A percentile compares a stretch with the other conserved stretches of the same genome.
Conservation (phyloP, 2,329 filamentous ascomycete genomes). For the Colletotrichum orbiculare region DNA sequence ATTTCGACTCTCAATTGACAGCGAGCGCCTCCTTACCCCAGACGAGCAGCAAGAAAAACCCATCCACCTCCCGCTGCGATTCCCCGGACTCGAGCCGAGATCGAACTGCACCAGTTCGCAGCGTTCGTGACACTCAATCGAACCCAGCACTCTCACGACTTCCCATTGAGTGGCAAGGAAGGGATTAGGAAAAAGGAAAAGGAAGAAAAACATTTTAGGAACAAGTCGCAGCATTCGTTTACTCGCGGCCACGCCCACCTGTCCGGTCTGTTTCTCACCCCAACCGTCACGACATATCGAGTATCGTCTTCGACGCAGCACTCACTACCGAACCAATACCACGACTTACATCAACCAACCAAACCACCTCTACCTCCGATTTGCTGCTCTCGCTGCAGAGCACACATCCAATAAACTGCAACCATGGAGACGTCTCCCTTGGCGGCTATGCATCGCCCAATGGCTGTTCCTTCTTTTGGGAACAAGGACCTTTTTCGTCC, state of each 20-base stretch:
- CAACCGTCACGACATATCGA: conserved; percentile 43
- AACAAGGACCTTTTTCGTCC: conserved; percentile 63
- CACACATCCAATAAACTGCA: conserved; percentile 23
- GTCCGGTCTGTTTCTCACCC: conserved; percentile 36
- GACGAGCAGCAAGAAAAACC: too few species aligned
- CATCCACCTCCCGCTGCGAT: conserved; percentile 15
- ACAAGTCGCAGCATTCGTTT: conserved; percentile 48
- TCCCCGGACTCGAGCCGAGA: conserved; percentile 12
- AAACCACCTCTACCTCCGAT: conserved; percentile 1
- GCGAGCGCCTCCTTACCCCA: conserved; percentile 4
- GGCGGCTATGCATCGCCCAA: conserved; percentile 87
- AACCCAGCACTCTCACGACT: conserved; percentile 4
- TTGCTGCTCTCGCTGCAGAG: too few species aligned
- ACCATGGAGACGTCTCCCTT: conserved; percentile 92
- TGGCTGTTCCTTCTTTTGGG: conserved; percentile 70
- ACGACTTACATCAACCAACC: conserved; percentile 8
- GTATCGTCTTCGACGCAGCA: conserved; percentile 39
- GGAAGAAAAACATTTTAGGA: conserved; percentile 23
- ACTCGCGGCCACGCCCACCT: conserved; percentile 40
- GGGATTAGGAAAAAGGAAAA: conserved; percentile 10
- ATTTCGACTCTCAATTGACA: conserved; percentile 7
- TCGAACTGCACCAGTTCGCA: conserved; percentile 12
- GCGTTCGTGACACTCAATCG: conserved; percentile 16
- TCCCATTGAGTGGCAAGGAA: conserved; percentile 31
- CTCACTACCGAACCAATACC: conserved; percentile 16